Evolutionary conservation across 805 yeast genomes (phyloP), one percentile per base, ranked within the genome.

Genomic region (Wickerhamiella spandovensis): DNA sequence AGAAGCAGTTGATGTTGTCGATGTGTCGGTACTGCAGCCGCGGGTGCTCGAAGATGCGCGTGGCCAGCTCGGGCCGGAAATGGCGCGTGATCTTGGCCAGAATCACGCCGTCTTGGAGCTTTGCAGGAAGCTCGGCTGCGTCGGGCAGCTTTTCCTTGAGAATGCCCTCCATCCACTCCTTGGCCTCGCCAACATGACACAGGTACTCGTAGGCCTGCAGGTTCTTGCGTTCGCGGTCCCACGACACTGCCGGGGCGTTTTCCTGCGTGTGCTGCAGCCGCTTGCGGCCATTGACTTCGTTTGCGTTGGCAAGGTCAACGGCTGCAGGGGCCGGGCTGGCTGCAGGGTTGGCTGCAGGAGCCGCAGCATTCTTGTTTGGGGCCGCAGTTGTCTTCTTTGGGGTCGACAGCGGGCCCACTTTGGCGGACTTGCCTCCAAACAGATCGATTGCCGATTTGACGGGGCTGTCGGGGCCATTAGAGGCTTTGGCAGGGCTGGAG

Each of bases 1-100:
- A 82, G 64, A 90, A 89, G 21, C 79, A 72, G 58, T 87, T 86
- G 61, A 92, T 90, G 63, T 92, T 92, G 62, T 92, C 97, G 0
- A 95, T 86, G 64, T 87, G 95, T 54, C 84, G 79, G 70, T 86
- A 92, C 63, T 87, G 89, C 39, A 89, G 72, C 56, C 71, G 84
- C 57, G 74, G 75, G 46, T 78, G 78, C 58, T 76, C 68, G 37
- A 78, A 79, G 15, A 73, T 70, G 63, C 77, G 64, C 56, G 71
- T 69, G 46, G 79, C 79, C 48, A 76, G 68, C 0, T 76, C 73
- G 0, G 96, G 90, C 45, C 82, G 77, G 49, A 92, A 79, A 2
- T 71, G 74, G 57, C 78, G 76, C 8, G 95, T 80, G 42, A 90
- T 65, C 60, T 84, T 79, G 2, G 97, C 97, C 35, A 92, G 68